Percentiles rank a stretch among this genome's conserved stretches.
phyloP scores from a whole-genome alignment of 805 yeast genomes.

The Teunomyces aglyptinius region DNA sequence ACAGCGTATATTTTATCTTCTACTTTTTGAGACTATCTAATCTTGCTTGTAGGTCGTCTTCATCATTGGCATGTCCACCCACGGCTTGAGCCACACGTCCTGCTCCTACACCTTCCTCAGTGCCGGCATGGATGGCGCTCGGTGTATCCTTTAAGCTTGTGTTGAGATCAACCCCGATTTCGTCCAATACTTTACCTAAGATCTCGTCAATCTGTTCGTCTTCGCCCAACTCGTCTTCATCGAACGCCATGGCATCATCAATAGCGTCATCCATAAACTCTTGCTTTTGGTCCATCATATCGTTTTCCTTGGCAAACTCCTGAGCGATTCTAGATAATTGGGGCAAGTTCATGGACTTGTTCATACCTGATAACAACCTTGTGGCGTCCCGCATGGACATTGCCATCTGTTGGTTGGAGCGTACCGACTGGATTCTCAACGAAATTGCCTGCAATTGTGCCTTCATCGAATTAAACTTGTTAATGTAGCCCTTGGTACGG shows the following conservation, averaged over 20 bases:
- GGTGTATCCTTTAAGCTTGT: conserved; percentile 49
- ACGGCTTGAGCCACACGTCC: conserved; percentile 53
- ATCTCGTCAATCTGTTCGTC: conserved; percentile 91
- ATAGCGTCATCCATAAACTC: conserved; percentile 98
- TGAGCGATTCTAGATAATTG: conserved; percentile 85
- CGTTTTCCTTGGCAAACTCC: conserved; percentile 93
- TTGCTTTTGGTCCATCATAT: conserved; percentile 97
- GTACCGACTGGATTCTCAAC: conserved; percentile 84
- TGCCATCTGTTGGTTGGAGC: conserved; percentile 95
- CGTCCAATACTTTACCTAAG: conserved; percentile 88
- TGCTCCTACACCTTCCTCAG: conserved; percentile 33
- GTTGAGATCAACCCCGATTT: conserved; percentile 85
- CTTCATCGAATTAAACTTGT: conserved; percentile 89
- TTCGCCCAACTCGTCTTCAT: conserved; percentile 65
- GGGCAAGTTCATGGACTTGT: conserved; percentile 85
- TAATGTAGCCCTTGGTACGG: conserved; percentile 78
- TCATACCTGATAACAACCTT: conserved; percentile 78
- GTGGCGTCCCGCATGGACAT: conserved; percentile 94
- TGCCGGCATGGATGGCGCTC: conserved; percentile 26
- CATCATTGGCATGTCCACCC: conserved; percentile 39
- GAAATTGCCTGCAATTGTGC: conserved; percentile 95
- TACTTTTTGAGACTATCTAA: conserved; percentile 71
- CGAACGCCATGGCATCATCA: conserved; percentile 94
- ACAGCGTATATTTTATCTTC: background rate
- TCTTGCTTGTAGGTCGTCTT: conserved; percentile 87